Conservation (phyloP, 352 stramenopile genomes). For the Phytophthora quininea region DNA sequence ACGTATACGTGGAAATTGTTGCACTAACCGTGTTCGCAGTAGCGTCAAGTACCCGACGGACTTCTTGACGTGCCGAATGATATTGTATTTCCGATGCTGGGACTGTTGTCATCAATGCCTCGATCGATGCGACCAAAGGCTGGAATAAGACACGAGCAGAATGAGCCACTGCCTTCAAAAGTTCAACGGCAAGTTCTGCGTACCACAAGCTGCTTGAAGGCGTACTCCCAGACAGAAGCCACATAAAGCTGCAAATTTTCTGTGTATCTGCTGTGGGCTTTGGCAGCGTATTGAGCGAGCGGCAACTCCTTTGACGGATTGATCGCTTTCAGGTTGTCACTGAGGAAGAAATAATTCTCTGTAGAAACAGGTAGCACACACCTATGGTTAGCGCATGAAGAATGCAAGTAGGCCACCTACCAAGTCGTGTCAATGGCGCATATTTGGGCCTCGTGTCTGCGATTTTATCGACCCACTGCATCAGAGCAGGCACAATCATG, state of each 20-base stretch:
- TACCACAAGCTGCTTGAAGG: constrained; percentile 69
- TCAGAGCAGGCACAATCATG: constrained; percentile 59
- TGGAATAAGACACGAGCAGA: constrained; percentile 13
- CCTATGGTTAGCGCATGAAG: no score
- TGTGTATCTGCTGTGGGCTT: constrained; percentile 47
- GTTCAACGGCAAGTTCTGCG: neutral
- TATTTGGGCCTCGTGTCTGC: constrained; percentile 76
- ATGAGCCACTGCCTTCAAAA: neutral
- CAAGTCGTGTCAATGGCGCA: constrained; percentile 55
- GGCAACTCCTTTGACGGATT: constrained; percentile 53
- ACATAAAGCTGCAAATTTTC: constrained; percentile 58
- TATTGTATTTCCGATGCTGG: constrained; percentile 72
- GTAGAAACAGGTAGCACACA: neutral
- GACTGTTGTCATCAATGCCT: constrained; percentile 57
- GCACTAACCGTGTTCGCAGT: constrained; percentile 42
- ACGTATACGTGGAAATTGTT: no score
- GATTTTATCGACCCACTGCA: constrained; percentile 77
- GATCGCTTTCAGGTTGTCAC: constrained; percentile 53
- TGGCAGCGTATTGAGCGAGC: constrained; percentile 54
- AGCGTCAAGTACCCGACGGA: constrained; percentile 54
- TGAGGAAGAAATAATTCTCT: constrained; percentile 79
- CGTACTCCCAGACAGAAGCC: constrained; percentile 70
- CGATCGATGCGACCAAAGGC: constrained; percentile 62
- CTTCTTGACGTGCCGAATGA: constrained; percentile 64
- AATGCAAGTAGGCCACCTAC: constrained; percentile 26